Conservation (phyloP, 2,329 filamentous ascomycete genomes). For the Fusarium ramigenum region DNA sequence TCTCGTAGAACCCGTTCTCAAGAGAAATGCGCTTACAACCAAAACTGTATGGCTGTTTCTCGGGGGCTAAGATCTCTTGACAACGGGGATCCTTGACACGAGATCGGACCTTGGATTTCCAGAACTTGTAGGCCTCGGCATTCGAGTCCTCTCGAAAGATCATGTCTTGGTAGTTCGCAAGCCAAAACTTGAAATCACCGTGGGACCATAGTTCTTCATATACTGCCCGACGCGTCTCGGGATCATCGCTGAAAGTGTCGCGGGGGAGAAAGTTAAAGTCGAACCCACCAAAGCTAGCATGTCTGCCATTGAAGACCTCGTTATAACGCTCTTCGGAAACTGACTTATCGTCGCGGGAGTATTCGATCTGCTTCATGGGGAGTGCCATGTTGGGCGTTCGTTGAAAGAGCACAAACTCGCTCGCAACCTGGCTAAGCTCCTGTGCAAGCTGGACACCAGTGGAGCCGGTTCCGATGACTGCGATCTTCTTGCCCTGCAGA, state of each 20-base stretch:
- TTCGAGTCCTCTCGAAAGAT: constrained; percentile 55
- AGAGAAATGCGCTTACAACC: constrained; percentile 15
- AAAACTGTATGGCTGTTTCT: constrained; percentile 1
- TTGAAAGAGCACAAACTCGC: background rate
- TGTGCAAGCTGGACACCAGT: background rate
- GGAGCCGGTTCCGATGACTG: background rate
- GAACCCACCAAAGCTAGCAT: background rate
- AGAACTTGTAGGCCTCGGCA: constrained; percentile 58
- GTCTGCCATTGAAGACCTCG: background rate
- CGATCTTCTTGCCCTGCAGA: background rate
- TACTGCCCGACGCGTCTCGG: background rate
- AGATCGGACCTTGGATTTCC: constrained; percentile 54
- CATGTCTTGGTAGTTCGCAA: constrained; percentile 57
- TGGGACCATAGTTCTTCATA: constrained; percentile 48
- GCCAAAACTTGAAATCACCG: constrained; percentile 59
- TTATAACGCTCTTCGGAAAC: background rate
- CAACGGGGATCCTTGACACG: constrained; percentile 44
- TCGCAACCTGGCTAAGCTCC: background rate
- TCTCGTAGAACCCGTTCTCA: constrained; percentile 18
- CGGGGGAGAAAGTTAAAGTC: background rate
- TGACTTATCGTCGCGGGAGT: accelerated
- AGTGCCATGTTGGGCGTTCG: background rate
- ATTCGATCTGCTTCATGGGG: background rate
- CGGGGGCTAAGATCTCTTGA: background rate
- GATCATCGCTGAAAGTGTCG: background rate